A percentile compares a stretch with the other conserved stretches of the same genome.
phyloP scores from a whole-genome alignment of 805 yeast species.

The Yamadazyma akitaensis region DNA sequence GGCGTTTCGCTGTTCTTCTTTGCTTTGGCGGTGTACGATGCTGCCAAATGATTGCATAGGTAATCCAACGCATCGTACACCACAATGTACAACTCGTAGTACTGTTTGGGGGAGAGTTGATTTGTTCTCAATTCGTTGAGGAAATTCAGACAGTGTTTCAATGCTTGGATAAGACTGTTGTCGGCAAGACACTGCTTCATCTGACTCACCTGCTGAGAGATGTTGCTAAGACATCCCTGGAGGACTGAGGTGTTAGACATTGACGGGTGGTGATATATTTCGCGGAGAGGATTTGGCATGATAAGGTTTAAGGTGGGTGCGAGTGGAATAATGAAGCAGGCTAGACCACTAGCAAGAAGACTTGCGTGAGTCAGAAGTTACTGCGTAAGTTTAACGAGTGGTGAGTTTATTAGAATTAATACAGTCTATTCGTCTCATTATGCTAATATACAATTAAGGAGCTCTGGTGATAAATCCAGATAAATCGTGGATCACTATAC shows the following conservation, averaged over 20 bases:
- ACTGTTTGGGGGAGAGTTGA: slow-evolving; percentile 78
- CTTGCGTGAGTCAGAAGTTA: too few relatives aligned
- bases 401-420: too few relatives aligned
- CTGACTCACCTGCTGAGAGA: slow-evolving; percentile 65
- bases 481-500: slow-evolving; percentile 57
- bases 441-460: not conserved
- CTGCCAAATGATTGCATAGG: slow-evolving; percentile 61
- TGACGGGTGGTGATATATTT: not conserved
- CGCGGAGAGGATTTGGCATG: not conserved
- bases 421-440: not conserved
- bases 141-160: slow-evolving; percentile 81
- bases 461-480: slow-evolving; percentile 17
- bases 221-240: slow-evolving; percentile 33
- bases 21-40: slow-evolving; percentile 65
- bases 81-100: slow-evolving; percentile 84
- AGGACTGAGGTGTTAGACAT: slow-evolving; percentile 8
- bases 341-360: too few relatives aligned
- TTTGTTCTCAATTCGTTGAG: slow-evolving; percentile 78
- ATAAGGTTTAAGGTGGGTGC: not conserved
- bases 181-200: slow-evolving; percentile 77
- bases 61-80: slow-evolving; percentile 78
- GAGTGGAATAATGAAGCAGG: too few relatives aligned
- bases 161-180: slow-evolving; percentile 73
- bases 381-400: too few relatives aligned
- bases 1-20: slow-evolving; percentile 27